phyloP scores from a whole-genome alignment of 306 rosid genomes.

The Alnus rubra region DNA sequence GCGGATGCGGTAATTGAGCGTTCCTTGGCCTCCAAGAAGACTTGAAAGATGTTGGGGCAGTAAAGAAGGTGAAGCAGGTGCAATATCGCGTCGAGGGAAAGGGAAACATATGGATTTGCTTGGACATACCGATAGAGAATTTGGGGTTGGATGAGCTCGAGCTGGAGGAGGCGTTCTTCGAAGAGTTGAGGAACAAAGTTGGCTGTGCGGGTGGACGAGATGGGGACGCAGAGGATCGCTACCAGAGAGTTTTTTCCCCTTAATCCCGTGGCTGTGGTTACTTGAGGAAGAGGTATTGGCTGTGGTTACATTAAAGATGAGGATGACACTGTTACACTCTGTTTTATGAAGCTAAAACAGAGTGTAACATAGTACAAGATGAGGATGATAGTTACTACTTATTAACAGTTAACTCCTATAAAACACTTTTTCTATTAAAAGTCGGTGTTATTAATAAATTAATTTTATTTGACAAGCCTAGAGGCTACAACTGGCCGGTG shows the following conservation, averaged over 20 bases:
- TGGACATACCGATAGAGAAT: not conserved
- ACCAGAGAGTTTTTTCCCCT: not conserved
- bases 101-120: constrained; percentile 19
- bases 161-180: constrained; percentile 9
- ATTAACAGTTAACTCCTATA: no score
- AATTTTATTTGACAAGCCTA: no score
- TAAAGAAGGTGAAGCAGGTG: not conserved
- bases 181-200: constrained; percentile 10
- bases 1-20: not conserved
- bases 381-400: no score
- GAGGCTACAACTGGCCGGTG: no score
- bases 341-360: no score
- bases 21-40: not conserved
- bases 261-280: no score
- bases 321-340: no score
- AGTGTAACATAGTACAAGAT: no score
- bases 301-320: no score
- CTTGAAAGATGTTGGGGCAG: not conserved
- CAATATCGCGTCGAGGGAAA: not conserved
- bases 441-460: no score
- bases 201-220: not conserved
- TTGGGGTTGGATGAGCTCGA: constrained; percentile 30
- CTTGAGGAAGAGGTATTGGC: no score
- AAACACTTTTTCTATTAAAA: no score
- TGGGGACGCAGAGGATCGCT: not conserved